A percentile compares a stretch with the other conserved stretches of the same genome.
phyloP scores from a whole-genome alignment of 257 asterid species.

The Nicotiana tabacum region DNA sequence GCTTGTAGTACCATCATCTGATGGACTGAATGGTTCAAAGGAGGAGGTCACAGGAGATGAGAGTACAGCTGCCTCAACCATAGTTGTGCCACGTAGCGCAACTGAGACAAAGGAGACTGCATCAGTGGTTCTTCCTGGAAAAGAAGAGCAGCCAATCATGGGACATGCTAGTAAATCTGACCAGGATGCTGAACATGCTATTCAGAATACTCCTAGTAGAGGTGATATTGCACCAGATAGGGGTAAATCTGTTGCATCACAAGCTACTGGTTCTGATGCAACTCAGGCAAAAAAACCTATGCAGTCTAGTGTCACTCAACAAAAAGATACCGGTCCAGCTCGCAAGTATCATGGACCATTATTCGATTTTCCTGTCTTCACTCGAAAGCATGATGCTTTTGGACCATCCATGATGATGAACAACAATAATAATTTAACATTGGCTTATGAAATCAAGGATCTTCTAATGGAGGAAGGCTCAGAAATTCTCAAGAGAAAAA shows the following conservation, averaged over 20 bases:
- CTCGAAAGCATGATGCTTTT: conserved; percentile 81
- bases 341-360: conserved; percentile 97
- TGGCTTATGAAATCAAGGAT: conserved; percentile 85
- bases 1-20: conserved; percentile 29
- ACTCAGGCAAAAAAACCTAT: conserved; percentile 54
- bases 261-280: conserved; percentile 46
- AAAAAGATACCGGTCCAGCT: conserved; percentile 64
- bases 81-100: conserved; percentile 33
- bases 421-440: conserved; percentile 57
- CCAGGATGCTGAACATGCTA: conserved; percentile 49
- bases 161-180: conserved; percentile 49
- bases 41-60: conserved; percentile 58
- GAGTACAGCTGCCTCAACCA: conserved; percentile 32
- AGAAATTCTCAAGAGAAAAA: conserved; percentile 64
- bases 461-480: conserved; percentile 78
- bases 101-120: conserved; percentile 48
- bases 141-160: conserved; percentile 62
- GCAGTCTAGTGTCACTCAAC: conserved; percentile 56
- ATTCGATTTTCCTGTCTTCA: conserved; percentile 93
- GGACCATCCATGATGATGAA: conserved; percentile 75
- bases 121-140: conserved; percentile 44
- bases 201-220: conserved; percentile 44
- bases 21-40: conserved; percentile 36
- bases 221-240: conserved; percentile 58
- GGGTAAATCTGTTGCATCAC: conserved; percentile 70